Evolutionary conservation across 331 rosid species (phyloP).

Genomic region (Quercus tomentella): DNA sequence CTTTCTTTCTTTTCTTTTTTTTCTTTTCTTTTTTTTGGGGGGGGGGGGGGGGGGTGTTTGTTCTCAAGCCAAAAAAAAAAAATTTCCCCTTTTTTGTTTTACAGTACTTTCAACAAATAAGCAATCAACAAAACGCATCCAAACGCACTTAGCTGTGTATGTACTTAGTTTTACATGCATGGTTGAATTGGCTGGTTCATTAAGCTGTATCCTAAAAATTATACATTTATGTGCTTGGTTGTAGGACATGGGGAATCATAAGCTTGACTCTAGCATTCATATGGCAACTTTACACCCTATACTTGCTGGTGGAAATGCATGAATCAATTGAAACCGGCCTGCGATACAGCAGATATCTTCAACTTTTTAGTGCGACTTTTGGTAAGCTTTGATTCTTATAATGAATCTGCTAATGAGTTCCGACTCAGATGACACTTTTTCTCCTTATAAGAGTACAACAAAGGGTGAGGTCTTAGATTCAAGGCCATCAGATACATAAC

Average conservation of each 20-base stretch:
- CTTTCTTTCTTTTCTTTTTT: too few relatives aligned
- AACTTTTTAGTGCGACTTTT: slow-evolving; percentile 21
- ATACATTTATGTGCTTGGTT: not conserved
- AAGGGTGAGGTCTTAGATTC: too few relatives aligned
- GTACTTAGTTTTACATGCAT: not conserved
- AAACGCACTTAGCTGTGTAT: not conserved
- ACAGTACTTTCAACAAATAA: too few relatives aligned
- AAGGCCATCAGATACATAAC: too few relatives aligned
- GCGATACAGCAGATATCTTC: slow-evolving; percentile 36
- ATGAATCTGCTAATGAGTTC: not conserved
- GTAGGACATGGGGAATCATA: slow-evolving; percentile 38
- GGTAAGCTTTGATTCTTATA: not conserved
- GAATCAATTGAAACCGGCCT: slow-evolving; percentile 22
- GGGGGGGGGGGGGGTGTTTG: too few relatives aligned
- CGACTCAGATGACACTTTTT: too few relatives aligned
- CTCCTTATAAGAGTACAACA: too few relatives aligned
- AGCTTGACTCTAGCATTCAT: slow-evolving; percentile 29
- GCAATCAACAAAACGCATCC: too few relatives aligned
- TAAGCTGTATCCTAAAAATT: not conserved
- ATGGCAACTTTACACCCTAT: slow-evolving; percentile 42
- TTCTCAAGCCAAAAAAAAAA: too few relatives aligned
- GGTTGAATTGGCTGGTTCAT: not conserved
- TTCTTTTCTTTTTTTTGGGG: too few relatives aligned
- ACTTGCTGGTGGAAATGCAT: slow-evolving; percentile 31
- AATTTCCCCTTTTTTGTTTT: too few relatives aligned